Conservation (phyloP, 2,329 filamentous ascomycete species). For the Cadophora luteo-olivacea region DNA sequence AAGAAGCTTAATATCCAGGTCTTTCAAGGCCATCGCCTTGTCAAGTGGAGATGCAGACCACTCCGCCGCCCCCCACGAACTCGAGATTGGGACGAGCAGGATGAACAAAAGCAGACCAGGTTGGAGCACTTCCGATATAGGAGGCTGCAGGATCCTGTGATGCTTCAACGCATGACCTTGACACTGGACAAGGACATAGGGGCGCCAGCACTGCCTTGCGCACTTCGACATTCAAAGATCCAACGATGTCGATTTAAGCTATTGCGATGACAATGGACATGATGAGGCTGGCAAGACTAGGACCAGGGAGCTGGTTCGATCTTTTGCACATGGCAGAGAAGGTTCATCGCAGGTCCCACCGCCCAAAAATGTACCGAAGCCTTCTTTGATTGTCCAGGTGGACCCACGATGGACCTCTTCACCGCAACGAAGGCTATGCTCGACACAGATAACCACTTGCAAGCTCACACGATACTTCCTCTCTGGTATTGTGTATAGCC, state of each 20-base stretch:
- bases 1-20: background rate
- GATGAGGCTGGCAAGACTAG: background rate
- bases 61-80: background rate
- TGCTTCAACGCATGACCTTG: background rate
- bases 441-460: background rate
- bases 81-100: background rate
- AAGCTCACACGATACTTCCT: background rate
- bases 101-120: background rate
- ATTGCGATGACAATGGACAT: background rate
- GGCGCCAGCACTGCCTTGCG: background rate
- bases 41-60: background rate
- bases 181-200: background rate
- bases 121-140: background rate
- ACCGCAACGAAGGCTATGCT: conserved; percentile 3
- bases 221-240: background rate
- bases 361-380: background rate
- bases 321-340: background rate
- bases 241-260: background rate
- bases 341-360: background rate
- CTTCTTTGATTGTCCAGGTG: background rate
- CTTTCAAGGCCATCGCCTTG: background rate
- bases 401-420: background rate
- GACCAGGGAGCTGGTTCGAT: background rate
- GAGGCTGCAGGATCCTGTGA: background rate
- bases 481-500: no score